A percentile compares a stretch with the other conserved stretches of the same genome.
These are phyloP conservation scores for Hydrangea macrophylla DNA, from an alignment of 148 eudicot genomes.

Conservation along the genomic window DNA sequence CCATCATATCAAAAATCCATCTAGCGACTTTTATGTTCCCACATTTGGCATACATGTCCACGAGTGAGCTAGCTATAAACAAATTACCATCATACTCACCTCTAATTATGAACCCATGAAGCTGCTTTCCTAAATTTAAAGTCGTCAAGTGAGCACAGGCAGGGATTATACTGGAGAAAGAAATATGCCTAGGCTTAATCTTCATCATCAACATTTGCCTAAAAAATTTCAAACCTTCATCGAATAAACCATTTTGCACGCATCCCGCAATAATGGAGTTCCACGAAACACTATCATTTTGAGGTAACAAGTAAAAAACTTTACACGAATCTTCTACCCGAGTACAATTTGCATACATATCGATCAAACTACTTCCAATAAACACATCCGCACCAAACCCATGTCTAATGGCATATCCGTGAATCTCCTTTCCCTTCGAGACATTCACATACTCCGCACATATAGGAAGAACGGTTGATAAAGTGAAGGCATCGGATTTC, in stretches of 20 bases:
- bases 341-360: constrained; percentile 77
- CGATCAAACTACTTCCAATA: constrained; percentile 71
- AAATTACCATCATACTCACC: constrained; percentile 51
- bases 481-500: constrained; percentile 63
- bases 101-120: constrained; percentile 63
- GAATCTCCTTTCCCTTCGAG: constrained; percentile 65
- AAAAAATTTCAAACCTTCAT: constrained; percentile 64
- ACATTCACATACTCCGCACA: constrained; percentile 52
- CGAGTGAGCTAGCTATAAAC: constrained; percentile 71
- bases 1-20: constrained; percentile 55
- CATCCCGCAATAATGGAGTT: constrained; percentile 68
- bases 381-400: constrained; percentile 44
- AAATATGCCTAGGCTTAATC: constrained; percentile 46
- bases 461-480: constrained; percentile 65
- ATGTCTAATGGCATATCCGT: constrained; percentile 59
- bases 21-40: constrained; percentile 61
- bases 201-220: constrained; percentile 57
- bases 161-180: constrained; percentile 76
- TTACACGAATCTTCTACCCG: constrained; percentile 46
- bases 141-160: constrained; percentile 82
- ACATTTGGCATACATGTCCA: constrained; percentile 91
- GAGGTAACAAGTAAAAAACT: constrained; percentile 47
- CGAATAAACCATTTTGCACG: constrained; percentile 74
- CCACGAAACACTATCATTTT: constrained; percentile 59
- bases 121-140: constrained; percentile 68